A percentile compares a stretch with the other conserved stretches of the same genome.
Evolutionary conservation across 73 alveolate genomes (phyloP).

Genomic region (Paramecium pentaurelia): DNA sequence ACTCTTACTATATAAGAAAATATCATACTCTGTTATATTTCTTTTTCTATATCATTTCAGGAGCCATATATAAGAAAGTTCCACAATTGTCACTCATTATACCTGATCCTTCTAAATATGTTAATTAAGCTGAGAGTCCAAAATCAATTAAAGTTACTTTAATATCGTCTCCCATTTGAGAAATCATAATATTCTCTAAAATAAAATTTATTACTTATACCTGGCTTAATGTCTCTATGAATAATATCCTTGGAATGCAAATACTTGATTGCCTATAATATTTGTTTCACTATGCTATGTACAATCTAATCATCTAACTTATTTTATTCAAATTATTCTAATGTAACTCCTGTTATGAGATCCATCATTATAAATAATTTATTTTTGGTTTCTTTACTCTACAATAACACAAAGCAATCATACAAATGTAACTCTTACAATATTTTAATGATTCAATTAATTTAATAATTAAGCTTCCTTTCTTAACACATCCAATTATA

Average conservation of each 20-base stretch:
- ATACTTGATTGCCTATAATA: not conserved
- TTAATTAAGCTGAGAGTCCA: not conserved
- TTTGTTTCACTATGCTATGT: not conserved
- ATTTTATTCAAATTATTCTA: not conserved
- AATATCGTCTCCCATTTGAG: not conserved
- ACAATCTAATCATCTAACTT: not conserved
- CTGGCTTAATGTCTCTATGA: not conserved
- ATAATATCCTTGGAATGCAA: not conserved
- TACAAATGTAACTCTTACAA: conserved; percentile 34
- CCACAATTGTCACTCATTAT: conserved; percentile 70
- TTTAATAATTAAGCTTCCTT: not conserved
- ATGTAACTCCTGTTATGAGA: conserved; percentile 1
- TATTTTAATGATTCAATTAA: not conserved
- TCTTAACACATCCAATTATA: not conserved
- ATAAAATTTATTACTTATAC: not conserved
- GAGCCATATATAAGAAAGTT: conserved; percentile 73
- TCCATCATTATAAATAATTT: conserved; percentile 15
- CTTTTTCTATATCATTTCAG: conserved; percentile 71
- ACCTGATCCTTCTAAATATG: not conserved
- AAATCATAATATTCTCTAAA: conserved; percentile 5
- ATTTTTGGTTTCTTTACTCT: conserved; percentile 17
- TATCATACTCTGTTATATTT: conserved; percentile 38
- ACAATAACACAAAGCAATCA: not conserved
- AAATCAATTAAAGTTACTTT: not conserved
- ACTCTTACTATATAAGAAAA: not conserved